A percentile compares a stretch with the other conserved stretches of the same genome.
Evolutionary conservation across 768 basidiomycete species (phyloP).

Genomic region (Boletus pseudopeckii): DNA sequence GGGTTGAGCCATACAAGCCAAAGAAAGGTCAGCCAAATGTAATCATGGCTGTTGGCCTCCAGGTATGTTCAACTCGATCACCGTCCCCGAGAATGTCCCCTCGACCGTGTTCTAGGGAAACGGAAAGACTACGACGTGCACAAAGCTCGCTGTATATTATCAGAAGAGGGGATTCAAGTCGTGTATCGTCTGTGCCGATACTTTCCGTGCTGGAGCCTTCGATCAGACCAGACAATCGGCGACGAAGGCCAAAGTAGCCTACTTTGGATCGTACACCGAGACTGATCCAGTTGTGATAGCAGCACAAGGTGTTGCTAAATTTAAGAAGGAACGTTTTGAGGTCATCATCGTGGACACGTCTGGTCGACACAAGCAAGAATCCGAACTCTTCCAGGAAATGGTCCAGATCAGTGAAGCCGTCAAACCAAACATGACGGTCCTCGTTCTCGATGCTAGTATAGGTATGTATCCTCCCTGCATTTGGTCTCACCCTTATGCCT

Average conservation of each 20-base stretch:
- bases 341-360: constrained; percentile 99
- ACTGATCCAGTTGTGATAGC: constrained; percentile 97
- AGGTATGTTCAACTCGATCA: constrained; percentile 48
- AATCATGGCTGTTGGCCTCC: constrained; percentile 96
- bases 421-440: constrained; percentile 92
- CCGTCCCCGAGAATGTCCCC: neutral
- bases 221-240: constrained; percentile 99
- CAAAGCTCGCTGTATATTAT: constrained; percentile 96
- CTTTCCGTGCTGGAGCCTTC: constrained; percentile 98
- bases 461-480: constrained; percentile 39
- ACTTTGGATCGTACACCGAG: constrained; percentile 98
- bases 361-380: constrained; percentile 95
- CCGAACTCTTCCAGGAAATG: constrained; percentile 97
- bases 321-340: constrained; percentile 97
- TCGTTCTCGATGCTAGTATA: constrained; percentile 96
- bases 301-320: constrained; percentile 91
- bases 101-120: constrained; percentile 63
- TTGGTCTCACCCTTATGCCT: neutral
- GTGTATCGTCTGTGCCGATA: constrained; percentile 97
- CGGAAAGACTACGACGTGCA: constrained; percentile 99
- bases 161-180: constrained; percentile 96
- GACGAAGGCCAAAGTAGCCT: constrained; percentile 97
- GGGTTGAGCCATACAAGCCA: constrained; percentile 93
- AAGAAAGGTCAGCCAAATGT: constrained; percentile 93
- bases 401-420: constrained; percentile 93